Base-by-base conservation (phyloP, 805 yeast species). In the Zygotorulaspora florentina region DNA sequence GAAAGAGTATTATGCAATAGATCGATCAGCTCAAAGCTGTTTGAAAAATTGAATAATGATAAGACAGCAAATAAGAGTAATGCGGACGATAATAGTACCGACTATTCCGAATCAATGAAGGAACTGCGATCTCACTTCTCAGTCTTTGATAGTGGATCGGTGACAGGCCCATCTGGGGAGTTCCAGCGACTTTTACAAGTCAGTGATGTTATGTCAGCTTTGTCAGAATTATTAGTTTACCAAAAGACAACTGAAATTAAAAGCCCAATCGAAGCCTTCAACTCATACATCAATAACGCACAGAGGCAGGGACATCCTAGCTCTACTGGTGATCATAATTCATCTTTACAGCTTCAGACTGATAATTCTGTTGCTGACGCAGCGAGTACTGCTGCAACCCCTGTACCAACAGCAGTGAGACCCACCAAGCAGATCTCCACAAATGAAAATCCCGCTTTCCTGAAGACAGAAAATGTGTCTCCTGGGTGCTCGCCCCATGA, bases 141-240 rank as follows among this genome's bases (percentile, higher is more conserved):
- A 35, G 80, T 82, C 0, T 72, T 72, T 50, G 68, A 72, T 37
- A 68, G 68, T 34, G 65, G 81, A 45, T 69, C 81, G 3, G 73
- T 74, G 43, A 76, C 76, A 51, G 95, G 95, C 0, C 64, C 85
- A 4, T 81, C 79, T 44, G 81, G 77, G 42, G 74, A 75, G 33
- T 80, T 86, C 6, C 76, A 86, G 79, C 69, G 91, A 48, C 72
- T 82, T 17, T 65, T 87, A 67, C 91, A 86, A 62, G 78, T 85
- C 3, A 76, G 88, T 35, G 93, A 87, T 62, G 83, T 83, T 8
- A 84, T 88, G 87, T 73, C 88, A 0, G 78, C 79, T 50, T 71
- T 87, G 51, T 75, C 77, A 45, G 80, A 85, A 5, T 66, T 88
- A 45, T 80, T 86, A 80, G 68, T 73, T 9, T 79, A 73, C 53